These are phyloP conservation scores for Dothistroma pini DNA, from an alignment of 2,329 filamentous ascomycete species.

Conservation along the genomic window DNA sequence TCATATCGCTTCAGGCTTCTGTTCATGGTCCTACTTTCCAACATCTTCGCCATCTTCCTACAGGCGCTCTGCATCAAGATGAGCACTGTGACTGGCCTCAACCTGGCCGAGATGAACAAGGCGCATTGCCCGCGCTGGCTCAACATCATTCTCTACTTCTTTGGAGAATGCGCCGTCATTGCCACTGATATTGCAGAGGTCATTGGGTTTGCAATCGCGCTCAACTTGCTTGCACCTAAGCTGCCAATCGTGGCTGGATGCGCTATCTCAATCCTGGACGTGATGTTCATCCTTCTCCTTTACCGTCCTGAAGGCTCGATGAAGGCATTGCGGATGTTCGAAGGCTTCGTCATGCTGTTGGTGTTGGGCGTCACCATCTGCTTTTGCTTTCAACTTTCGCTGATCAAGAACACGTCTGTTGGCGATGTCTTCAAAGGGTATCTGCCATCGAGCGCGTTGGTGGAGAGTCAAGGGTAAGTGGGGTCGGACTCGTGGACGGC, in stretches of 20 bases:
- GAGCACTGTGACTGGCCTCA: constrained; percentile 49
- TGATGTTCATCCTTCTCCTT: constrained; percentile 64
- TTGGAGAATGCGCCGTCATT: constrained; percentile 56
- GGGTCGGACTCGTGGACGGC: neutral
- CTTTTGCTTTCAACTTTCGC: constrained; percentile 65
- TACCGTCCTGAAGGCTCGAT: constrained; percentile 59
- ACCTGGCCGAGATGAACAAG: constrained; percentile 49
- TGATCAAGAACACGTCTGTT: constrained; percentile 54
- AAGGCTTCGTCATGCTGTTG: constrained; percentile 59
- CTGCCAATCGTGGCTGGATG: constrained; percentile 66
- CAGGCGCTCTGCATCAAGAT: constrained; percentile 63
- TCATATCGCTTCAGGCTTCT: constrained; percentile 62
- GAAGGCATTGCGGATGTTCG: constrained; percentile 59
- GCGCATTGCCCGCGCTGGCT: constrained; percentile 52
- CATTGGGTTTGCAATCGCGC: constrained; percentile 66
- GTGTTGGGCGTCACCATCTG: constrained; percentile 67
- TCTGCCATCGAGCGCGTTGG: constrained; percentile 57
- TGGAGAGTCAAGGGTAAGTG: constrained; percentile 54
- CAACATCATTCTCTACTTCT: constrained; percentile 52
- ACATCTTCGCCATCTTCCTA: constrained; percentile 67
- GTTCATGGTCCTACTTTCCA: constrained; percentile 66
- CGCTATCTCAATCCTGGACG: constrained; percentile 64
- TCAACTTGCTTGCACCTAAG: constrained; percentile 59
- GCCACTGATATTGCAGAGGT: constrained; percentile 61
- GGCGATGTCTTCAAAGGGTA: constrained; percentile 64